Evolutionary conservation across 1,139 yeast species (phyloP), one percentile per base, ranked within the genome.

Genomic region (Candida anutae): DNA sequence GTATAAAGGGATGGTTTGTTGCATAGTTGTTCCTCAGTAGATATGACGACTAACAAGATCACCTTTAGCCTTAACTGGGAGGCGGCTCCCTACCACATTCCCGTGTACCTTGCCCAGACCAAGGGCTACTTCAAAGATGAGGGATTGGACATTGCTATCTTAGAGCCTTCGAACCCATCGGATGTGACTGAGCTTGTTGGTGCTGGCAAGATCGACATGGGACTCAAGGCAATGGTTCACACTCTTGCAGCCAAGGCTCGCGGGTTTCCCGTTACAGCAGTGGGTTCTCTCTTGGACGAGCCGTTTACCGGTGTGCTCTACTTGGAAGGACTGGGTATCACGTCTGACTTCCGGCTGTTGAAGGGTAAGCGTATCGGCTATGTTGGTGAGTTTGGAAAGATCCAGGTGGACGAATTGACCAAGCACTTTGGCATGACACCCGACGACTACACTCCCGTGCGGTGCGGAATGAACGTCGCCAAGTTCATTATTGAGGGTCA

Each of bases 401-500:
- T 71, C 39, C 77, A 71, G 47, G 52, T 71, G 30, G 77, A 71
- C 40, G 77, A 71, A 43, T 55, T 71, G 41, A 68, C 75, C 38
- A 62, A 65, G 38, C 69, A 69, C 47, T 69, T 63, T 38, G 75
- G 75, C 21, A 67, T 70, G 74, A 60, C 60, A 19, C 75, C 75
- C 15, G 55, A 56, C 22, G 77, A 71, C 45, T 71, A 70, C 46
- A 69, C 74, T 29, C 74, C 77, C n/a, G 73, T 71, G 28, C 59
- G 77, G 46, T 69, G 76, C 40, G 77, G 77, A 28, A 71, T 71
- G 77, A 71, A 71, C 40, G 76, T 71, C 28, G 74, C 77, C 33
- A 69, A 68, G 42, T 62, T 62, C 40, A 69, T 71, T 40, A 64
- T 71, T 32, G 73, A 69, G 33, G 77, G 75, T 21, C 56, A 60